Evolutionary conservation across 768 basidiomycete genomes (phyloP).

Genomic region (Krasilnikovozyma curviuscula): DNA sequence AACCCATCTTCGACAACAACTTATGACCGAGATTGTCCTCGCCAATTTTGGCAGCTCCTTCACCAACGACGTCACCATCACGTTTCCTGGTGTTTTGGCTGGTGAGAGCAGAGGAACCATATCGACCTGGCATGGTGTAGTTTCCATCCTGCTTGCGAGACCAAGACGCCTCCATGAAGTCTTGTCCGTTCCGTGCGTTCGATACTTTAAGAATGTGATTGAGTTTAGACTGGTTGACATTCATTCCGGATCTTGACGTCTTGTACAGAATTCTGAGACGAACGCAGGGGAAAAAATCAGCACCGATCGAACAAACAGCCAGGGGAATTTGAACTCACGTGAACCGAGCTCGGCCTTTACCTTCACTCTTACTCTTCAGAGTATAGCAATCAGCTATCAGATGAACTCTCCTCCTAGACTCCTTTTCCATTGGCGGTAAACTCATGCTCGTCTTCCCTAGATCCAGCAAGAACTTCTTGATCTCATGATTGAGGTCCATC

Average conservation of each 20-base stretch:
- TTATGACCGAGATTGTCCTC: conserved; percentile 65
- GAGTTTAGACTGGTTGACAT: conserved; percentile 45
- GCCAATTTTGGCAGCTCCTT: conserved; percentile 61
- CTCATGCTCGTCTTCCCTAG: conserved; percentile 37
- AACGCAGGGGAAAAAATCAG: background rate
- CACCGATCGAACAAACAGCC: background rate
- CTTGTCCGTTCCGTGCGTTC: background rate
- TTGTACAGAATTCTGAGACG: conserved; percentile 38
- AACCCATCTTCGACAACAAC: conserved; percentile 35
- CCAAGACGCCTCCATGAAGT: conserved; percentile 15
- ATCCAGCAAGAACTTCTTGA: conserved; percentile 48
- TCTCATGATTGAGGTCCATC: conserved; percentile 28
- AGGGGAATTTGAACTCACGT: conserved; percentile 29
- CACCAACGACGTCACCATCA: conserved; percentile 79
- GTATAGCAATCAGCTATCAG: conserved; percentile 60
- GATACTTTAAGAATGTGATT: conserved; percentile 21
- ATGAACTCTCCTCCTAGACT: conserved; percentile 52
- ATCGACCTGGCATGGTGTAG: conserved; percentile 24
- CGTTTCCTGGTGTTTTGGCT: conserved; percentile 34
- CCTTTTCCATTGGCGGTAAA: conserved; percentile 61
- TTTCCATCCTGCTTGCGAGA: conserved; percentile 19
- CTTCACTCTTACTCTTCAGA: conserved; percentile 55
- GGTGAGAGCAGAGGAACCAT: conserved; percentile 20
- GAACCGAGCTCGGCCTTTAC: conserved; percentile 48
- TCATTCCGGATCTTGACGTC: conserved; percentile 40